phyloP scores from a whole-genome alignment of 2,329 filamentous ascomycete species.

The Alternaria sp. region DNA sequence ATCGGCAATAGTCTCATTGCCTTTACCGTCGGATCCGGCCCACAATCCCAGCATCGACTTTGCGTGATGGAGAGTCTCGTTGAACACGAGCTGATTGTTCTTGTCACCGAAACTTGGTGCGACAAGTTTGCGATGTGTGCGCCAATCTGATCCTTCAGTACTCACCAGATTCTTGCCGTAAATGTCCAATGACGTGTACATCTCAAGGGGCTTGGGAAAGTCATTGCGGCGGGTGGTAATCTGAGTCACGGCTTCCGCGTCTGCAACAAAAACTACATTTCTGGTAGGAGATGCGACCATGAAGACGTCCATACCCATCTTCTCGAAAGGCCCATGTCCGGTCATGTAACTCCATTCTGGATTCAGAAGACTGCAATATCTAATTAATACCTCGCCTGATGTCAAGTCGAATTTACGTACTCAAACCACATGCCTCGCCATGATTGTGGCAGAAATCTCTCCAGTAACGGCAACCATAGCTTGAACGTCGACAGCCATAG shows the following conservation, averaged over 20 bases:
- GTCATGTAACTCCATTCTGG: constrained; percentile 66
- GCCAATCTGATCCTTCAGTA: constrained; percentile 73
- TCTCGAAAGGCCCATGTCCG: constrained; percentile 64
- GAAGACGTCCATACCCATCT: constrained; percentile 66
- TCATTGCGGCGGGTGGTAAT: constrained; percentile 70
- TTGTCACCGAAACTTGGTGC: constrained; percentile 77
- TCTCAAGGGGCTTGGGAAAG: constrained; percentile 71
- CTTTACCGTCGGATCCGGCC: constrained; percentile 32
- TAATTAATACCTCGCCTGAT: constrained; percentile 1
- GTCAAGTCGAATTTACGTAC: constrained; percentile 53
- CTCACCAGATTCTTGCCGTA: constrained; percentile 76
- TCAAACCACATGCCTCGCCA: constrained; percentile 66
- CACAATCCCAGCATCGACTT: constrained; percentile 40
- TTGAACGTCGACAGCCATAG: constrained; percentile 63
- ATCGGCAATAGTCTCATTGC: constrained; percentile 58
- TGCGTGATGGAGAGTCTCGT: constrained; percentile 68
- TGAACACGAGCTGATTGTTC: constrained; percentile 72
- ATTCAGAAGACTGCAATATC: constrained; percentile 55
- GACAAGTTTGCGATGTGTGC: constrained; percentile 73
- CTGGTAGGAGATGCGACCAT: constrained; percentile 65
- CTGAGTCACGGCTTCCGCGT: constrained; percentile 70
- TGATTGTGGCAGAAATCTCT: constrained; percentile 57
- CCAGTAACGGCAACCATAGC: constrained; percentile 64
- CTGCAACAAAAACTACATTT: constrained; percentile 63
- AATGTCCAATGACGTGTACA: constrained; percentile 65